phyloP scores from a whole-genome alignment of 2,329 filamentous ascomycete species.

The Domatiomyces catenatus region DNA sequence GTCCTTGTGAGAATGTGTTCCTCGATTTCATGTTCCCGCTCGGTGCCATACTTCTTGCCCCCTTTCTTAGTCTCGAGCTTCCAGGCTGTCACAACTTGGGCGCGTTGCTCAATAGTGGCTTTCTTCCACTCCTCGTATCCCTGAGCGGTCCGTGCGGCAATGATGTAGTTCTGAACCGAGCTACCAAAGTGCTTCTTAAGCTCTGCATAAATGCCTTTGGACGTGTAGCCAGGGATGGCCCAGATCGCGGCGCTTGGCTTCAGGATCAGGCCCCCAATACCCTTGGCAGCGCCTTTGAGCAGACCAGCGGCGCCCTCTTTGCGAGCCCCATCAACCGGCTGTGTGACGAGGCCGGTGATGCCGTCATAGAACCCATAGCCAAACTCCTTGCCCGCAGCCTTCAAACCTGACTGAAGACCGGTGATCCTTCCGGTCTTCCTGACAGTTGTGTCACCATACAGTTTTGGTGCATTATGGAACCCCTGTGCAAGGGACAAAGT shows the following conservation, averaged over 20 bases:
- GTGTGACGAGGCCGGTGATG: constrained; percentile 29
- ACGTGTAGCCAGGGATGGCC: constrained; percentile 63
- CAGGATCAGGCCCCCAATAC: constrained; percentile 62
- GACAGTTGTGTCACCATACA: constrained; percentile 37
- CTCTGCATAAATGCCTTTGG: constrained; percentile 69
- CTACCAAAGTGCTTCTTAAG: constrained; percentile 55
- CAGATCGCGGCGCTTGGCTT: constrained; percentile 70
- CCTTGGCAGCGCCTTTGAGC: constrained; percentile 66
- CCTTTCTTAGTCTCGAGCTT: constrained; percentile 41
- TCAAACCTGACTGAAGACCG: constrained; percentile 32
- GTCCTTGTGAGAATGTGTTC: constrained; percentile 20
- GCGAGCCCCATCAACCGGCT: constrained; percentile 51
- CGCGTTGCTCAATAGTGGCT: constrained; percentile 43
- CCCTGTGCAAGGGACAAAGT: constrained; percentile 62
- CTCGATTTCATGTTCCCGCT: constrained; percentile 43
- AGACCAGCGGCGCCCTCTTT: constrained; percentile 52
- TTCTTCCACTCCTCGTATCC: constrained; percentile 50
- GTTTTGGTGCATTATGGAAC: constrained; percentile 36
- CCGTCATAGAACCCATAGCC: constrained; percentile 30
- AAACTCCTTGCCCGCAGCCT: constrained; percentile 31
- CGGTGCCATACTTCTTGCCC: constrained; percentile 13
- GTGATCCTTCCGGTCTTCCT: constrained; percentile 26
- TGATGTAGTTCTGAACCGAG: constrained; percentile 63
- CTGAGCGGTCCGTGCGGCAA: constrained; percentile 59
- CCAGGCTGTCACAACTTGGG: constrained; percentile 52